These are phyloP conservation scores for Leishmania major DNA, from an alignment of 208 protist species.

Conservation along the genomic window DNA sequence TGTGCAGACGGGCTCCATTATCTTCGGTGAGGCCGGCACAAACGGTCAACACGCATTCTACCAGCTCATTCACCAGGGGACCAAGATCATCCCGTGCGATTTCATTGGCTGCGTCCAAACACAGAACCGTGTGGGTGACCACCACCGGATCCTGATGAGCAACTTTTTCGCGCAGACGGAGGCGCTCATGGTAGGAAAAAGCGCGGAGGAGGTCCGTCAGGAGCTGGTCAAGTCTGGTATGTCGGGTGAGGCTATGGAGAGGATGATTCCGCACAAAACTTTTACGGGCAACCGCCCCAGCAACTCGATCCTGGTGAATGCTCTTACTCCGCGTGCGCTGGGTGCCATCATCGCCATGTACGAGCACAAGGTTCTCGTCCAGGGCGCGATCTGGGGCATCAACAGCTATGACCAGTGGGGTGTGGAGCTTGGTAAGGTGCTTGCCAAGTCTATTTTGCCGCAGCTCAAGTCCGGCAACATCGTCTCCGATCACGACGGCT, in stretches of 20 bases:
- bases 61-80: conserved; percentile 97
- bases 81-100: conserved; percentile 96
- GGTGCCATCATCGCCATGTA: conserved; percentile 97
- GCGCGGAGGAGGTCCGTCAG: conserved; percentile 70
- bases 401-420: conserved; percentile 98
- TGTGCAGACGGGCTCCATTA: conserved; percentile 94
- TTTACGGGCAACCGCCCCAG: conserved; percentile 96
- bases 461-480: conserved; percentile 77
- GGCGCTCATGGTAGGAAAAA: conserved; percentile 97
- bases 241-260: conserved; percentile 58
- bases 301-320: conserved; percentile 95
- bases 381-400: conserved; percentile 97
- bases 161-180: conserved; percentile 98
- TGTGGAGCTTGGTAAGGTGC: conserved; percentile 97
- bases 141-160: conserved; percentile 96
- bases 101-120: conserved; percentile 94
- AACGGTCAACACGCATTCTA: conserved; percentile 96
- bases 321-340: conserved; percentile 92
- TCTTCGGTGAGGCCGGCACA: conserved; percentile 97
- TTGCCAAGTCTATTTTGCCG: conserved; percentile 96
- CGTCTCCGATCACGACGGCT: conserved; percentile 89
- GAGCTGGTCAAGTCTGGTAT: conserved; percentile 71
- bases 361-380: conserved; percentile 98
- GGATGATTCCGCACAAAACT: conserved; percentile 79
- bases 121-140: conserved; percentile 93